phyloP scores from a whole-genome alignment of 2,329 filamentous ascomycete species.

The Westerdykella sp. region DNA sequence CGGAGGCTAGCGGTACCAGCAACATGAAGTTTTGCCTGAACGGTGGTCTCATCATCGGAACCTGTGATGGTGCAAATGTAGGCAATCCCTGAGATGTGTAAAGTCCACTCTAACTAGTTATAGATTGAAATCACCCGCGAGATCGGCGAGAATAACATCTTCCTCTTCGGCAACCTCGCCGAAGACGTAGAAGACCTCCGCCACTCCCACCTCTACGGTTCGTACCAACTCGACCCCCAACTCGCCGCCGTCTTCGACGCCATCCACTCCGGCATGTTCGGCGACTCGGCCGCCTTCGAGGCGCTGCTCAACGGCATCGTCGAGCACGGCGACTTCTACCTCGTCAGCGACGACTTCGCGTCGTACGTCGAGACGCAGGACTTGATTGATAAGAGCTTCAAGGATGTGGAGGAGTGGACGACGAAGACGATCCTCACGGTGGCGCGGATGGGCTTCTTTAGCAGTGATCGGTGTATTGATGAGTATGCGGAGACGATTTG shows the following conservation, averaged over 20 bases:
- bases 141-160: constrained; percentile 94
- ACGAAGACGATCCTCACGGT: constrained; percentile 86
- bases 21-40: constrained; percentile 99
- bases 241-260: constrained; percentile 75
- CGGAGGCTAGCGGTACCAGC: constrained; percentile 79
- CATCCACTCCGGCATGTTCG: constrained; percentile 76
- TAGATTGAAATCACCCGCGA: constrained; percentile 96
- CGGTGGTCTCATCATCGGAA: constrained; percentile 93
- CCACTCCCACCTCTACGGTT: constrained; percentile 78
- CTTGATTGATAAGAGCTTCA: constrained; percentile 86
- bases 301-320: constrained; percentile 78
- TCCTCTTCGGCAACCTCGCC: constrained; percentile 92
- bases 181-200: constrained; percentile 97
- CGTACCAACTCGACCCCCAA: constrained; percentile 68
- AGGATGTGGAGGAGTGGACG: constrained; percentile 87
- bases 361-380: constrained; percentile 88
- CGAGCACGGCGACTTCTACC: constrained; percentile 94
- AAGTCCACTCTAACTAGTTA: background rate
- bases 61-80: constrained; percentile 95
- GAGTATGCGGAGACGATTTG: constrained; percentile 97
- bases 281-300: constrained; percentile 70
- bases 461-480: constrained; percentile 87
- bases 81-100: constrained; percentile 34
- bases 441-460: constrained; percentile 95
- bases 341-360: constrained; percentile 95